These are phyloP conservation scores for Sphaerosporella brunnea DNA, from an alignment of 495 filamentous ascomycete genomes.

Conservation along the genomic window DNA sequence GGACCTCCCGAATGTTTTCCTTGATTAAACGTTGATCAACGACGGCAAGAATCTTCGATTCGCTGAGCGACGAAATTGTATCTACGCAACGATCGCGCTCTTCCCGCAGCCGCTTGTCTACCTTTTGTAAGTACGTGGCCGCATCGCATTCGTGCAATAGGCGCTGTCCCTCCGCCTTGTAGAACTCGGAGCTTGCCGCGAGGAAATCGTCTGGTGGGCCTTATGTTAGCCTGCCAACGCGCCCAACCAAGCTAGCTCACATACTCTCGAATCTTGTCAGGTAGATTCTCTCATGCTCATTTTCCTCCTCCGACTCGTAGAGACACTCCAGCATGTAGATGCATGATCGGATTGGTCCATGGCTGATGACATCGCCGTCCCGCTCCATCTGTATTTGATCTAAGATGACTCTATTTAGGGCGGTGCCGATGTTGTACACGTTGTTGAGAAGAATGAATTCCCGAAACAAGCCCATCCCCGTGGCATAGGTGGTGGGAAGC, in stretches of 20 bases:
- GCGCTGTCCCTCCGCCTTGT: conserved; percentile 50
- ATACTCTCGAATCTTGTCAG: conserved; percentile 57
- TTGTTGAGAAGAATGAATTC: conserved; percentile 54
- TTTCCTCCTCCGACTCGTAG: conserved; percentile 61
- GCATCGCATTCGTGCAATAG: conserved; percentile 65
- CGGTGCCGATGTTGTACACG: conserved; percentile 40
- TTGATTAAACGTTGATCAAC: conserved; percentile 66
- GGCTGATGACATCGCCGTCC: conserved; percentile 80
- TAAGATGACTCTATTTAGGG: conserved; percentile 65
- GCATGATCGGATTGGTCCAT: conserved; percentile 60
- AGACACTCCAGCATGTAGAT: conserved; percentile 82
- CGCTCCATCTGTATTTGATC: conserved; percentile 87
- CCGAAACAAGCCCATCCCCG: conserved; percentile 72
- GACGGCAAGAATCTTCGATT: conserved; percentile 54
- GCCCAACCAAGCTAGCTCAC: background rate
- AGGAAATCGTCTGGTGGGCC: conserved; percentile 39
- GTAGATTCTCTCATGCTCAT: conserved; percentile 64
- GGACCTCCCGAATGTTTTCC: conserved; percentile 59
- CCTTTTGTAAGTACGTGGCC: conserved; percentile 64
- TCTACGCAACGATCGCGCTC: conserved; percentile 67
- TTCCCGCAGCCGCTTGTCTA: conserved; percentile 53
- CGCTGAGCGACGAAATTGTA: conserved; percentile 52
- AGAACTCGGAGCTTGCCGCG: conserved; percentile 51
- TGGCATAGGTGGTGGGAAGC: conserved; percentile 61
- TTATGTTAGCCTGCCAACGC: background rate